These are phyloP conservation scores for Austroboletus rostrupii DNA, from an alignment of 1,284 basidiomycete genomes.

Conservation along the genomic window DNA sequence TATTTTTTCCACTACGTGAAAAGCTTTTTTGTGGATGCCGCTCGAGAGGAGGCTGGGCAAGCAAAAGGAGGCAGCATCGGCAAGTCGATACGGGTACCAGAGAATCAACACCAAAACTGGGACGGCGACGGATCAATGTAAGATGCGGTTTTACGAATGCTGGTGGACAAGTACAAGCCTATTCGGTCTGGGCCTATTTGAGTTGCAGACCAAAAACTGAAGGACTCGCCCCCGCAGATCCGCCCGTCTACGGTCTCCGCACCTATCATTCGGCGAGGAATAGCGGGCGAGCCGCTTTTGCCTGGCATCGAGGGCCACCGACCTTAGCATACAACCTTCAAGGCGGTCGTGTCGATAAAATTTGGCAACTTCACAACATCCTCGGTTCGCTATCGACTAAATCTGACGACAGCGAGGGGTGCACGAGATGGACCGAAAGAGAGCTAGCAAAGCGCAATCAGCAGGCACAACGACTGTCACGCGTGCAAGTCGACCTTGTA, in stretches of 20 bases:
- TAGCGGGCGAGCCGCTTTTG: constrained; percentile 44
- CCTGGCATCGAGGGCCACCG: constrained; percentile 52
- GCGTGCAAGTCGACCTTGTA: constrained; percentile 75
- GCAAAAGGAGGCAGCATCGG: too few species aligned
- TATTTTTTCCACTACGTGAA: constrained; percentile 1
- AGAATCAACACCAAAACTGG: constrained; percentile 57
- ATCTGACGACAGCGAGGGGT: constrained; percentile 44
- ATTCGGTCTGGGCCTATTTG: constrained; percentile 59
- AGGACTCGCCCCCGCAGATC: constrained; percentile 41
- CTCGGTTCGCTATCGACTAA: constrained; percentile 20
- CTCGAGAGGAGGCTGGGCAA: constrained; percentile 46
- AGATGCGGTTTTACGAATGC: constrained; percentile 79
- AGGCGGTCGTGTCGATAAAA: constrained; percentile 48
- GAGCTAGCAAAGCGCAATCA: constrained; percentile 51
- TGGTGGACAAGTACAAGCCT: constrained; percentile 83
- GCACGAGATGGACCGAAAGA: constrained; percentile 46
- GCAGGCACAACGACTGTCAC: constrained; percentile 54
- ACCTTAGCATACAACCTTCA: constrained; percentile 71
- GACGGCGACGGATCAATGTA: constrained; percentile 69
- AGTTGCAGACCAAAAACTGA: constrained; percentile 73
- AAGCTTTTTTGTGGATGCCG: constrained; percentile 65
- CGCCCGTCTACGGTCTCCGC: neutral
- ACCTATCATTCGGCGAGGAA: constrained; percentile 1
- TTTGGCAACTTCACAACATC: constrained; percentile 42
- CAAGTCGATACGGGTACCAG: neutral